Percentiles rank a stretch among this genome's conserved stretches.
phyloP scores from a whole-genome alignment of 75 land plant genomes.

The Isoetes taiwanensis region DNA sequence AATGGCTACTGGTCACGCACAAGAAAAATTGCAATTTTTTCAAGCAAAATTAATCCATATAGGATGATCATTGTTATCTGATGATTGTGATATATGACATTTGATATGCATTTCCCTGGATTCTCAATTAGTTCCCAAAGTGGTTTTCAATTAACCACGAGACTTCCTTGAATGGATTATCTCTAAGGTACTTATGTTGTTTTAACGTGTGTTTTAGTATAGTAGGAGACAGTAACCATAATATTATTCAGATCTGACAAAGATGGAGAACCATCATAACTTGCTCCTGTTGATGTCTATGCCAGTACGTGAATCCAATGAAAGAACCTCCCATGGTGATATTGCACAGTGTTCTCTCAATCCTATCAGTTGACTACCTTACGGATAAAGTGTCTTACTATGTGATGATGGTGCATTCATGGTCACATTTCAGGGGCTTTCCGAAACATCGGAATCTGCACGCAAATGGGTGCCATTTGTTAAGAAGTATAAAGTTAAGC shows the following conservation, averaged over 20 bases:
- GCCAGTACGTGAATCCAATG: conserved; percentile 85
- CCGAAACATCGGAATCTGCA: conserved; percentile 80
- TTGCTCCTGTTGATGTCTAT: conserved; percentile 74
- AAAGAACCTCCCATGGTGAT: conserved; percentile 87
- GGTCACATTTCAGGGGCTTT: conserved; percentile 75
- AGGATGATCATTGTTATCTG: too few relatives aligned
- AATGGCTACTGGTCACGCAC: too few relatives aligned
- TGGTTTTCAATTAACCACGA: too few relatives aligned
- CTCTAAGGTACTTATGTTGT: too few relatives aligned
- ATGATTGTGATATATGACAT: too few relatives aligned
- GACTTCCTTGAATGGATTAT: too few relatives aligned
- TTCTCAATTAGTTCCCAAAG: too few relatives aligned
- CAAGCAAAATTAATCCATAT: too few relatives aligned
- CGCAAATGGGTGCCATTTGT: conserved; percentile 75
- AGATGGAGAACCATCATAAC: conserved; percentile 77
- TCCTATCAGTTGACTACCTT: conserved; percentile 78
- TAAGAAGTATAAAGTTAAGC: conserved; percentile 62
- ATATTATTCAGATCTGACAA: conserved; percentile 77
- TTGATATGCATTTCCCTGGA: too few relatives aligned
- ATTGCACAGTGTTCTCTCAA: conserved; percentile 66
- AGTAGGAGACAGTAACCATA: too few relatives aligned
- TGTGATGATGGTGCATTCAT: conserved; percentile 81
- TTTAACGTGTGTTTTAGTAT: too few relatives aligned
- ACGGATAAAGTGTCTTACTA: conserved; percentile 84
- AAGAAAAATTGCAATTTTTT: too few relatives aligned